These are phyloP conservation scores for Ambrosia artemisiifolia DNA, from an alignment of 129 eudicot genomes.

Conservation along the genomic window DNA sequence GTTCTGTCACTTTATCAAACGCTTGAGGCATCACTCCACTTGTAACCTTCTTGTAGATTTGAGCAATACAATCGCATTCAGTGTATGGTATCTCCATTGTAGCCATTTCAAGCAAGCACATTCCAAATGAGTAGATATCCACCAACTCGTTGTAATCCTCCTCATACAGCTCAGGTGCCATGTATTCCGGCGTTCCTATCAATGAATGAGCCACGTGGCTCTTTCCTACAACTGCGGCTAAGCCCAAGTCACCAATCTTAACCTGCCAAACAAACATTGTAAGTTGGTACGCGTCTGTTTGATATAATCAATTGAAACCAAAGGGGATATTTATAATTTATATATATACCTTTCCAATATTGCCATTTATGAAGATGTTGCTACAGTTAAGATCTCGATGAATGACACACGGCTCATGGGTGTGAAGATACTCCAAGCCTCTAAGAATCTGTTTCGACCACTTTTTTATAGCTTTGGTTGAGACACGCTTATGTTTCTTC, in stretches of 20 bases:
- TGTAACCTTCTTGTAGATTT: constrained; percentile 73
- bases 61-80: constrained; percentile 64
- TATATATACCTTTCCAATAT: constrained; percentile 53
- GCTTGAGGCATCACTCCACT: constrained; percentile 63
- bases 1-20: constrained; percentile 48
- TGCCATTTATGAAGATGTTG: constrained; percentile 75
- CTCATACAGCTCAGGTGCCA: constrained; percentile 86
- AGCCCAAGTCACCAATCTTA: constrained; percentile 71
- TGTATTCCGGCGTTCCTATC: constrained; percentile 73
- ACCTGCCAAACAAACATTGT: constrained; percentile 33
- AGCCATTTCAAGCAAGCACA: constrained; percentile 78
- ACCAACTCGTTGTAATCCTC: constrained; percentile 72
- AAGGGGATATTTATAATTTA: not conserved
- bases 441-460: constrained; percentile 63
- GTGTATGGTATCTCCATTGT: constrained; percentile 74
- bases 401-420: constrained; percentile 70
- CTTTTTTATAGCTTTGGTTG: constrained; percentile 57
- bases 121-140: constrained; percentile 80
- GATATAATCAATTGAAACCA: not conserved
- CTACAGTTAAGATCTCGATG: constrained; percentile 76
- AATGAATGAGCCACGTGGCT: constrained; percentile 67
- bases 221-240: constrained; percentile 74
- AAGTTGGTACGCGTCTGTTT: not conserved
- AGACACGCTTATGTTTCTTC: constrained; percentile 62
- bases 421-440: constrained; percentile 68